A percentile compares a stretch with the other conserved stretches of the same genome.
Evolutionary conservation across 2,329 filamentous ascomycete species (phyloP).

Genomic region (Diaporthe sp.): DNA sequence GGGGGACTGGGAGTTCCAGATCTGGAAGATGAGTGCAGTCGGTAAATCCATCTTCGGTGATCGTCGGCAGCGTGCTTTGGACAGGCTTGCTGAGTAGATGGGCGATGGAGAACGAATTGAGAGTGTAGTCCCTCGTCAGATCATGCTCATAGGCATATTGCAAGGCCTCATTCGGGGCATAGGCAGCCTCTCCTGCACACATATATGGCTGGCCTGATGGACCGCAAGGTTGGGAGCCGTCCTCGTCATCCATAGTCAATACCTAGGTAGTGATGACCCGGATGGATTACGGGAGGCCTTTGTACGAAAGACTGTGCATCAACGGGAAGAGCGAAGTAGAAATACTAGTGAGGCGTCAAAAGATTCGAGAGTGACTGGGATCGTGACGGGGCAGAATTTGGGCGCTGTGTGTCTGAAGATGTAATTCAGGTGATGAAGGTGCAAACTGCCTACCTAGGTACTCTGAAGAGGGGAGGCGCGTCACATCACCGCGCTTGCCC

Average conservation of each 20-base stretch:
- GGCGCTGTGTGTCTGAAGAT: neutral
- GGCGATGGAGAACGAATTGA: slow-evolving; percentile 38
- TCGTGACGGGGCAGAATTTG: neutral
- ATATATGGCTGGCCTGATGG: neutral
- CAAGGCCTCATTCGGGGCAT: slow-evolving; percentile 3
- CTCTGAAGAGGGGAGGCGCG: slow-evolving; percentile 8
- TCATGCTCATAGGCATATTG: slow-evolving; percentile 39
- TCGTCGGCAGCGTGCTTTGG: slow-evolving; percentile 29
- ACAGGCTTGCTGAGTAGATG: slow-evolving; percentile 27
- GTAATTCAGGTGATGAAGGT: neutral
- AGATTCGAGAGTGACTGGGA: neutral
- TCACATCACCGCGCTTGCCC: slow-evolving; percentile 2
- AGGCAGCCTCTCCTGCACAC: neutral
- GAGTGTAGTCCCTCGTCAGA: slow-evolving; percentile 31
- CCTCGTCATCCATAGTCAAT: neutral
- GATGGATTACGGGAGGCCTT: neutral
- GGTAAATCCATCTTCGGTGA: slow-evolving; percentile 35
- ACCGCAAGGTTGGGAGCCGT: neutral
- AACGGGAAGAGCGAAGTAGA: neutral
- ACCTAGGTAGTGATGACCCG: neutral
- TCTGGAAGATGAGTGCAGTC: slow-evolving; percentile 24
- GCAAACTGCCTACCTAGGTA: neutral
- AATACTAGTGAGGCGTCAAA: neutral
- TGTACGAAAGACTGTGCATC: neutral
- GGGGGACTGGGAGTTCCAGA: slow-evolving; percentile 9